Evolutionary conservation across 2,329 filamentous ascomycete species (phyloP).

Genomic region (Emergomyces orientalis): DNA sequence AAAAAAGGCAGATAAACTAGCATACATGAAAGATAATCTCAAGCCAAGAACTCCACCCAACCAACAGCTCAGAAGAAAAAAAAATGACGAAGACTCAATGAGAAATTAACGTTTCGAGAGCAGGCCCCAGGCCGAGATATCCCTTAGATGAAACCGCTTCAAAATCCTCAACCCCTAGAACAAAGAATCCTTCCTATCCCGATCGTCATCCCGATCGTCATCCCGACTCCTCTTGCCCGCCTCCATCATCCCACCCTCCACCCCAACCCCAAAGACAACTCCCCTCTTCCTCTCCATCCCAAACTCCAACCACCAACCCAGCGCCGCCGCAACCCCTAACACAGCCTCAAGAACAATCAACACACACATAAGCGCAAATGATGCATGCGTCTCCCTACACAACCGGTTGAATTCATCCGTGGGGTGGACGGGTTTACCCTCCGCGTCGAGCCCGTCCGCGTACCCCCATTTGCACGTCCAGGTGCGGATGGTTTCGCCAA

Average conservation of each 20-base stretch:
- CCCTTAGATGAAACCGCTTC: neutral
- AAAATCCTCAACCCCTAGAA: neutral
- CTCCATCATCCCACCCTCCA: neutral
- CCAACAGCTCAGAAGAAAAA: neutral
- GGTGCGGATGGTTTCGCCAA: constrained; percentile 31
- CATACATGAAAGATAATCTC: neutral
- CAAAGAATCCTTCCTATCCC: neutral
- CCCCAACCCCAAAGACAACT: constrained; percentile 12
- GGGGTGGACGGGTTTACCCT: constrained; percentile 17
- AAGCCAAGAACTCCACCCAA: neutral
- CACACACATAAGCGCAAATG: constrained; percentile 28
- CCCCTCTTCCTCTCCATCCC: constrained; percentile 23
- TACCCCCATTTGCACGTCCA: constrained; percentile 36
- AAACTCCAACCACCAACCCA: constrained; percentile 26
- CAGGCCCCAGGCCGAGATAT: neutral
- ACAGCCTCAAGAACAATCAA: constrained; percentile 28
- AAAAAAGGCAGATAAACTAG: neutral
- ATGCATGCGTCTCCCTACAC: constrained; percentile 30
- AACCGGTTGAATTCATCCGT: constrained; percentile 32
- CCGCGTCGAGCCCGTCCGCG: constrained; percentile 11
- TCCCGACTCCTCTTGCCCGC: neutral
- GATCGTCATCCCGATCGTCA: no score
- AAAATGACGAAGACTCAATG: neutral
- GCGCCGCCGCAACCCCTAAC: constrained; percentile 25
- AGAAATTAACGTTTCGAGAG: neutral